Evolutionary conservation across 2,329 filamentous ascomycete genomes (phyloP).

Genomic region (Arthrobotrys sinensis): DNA sequence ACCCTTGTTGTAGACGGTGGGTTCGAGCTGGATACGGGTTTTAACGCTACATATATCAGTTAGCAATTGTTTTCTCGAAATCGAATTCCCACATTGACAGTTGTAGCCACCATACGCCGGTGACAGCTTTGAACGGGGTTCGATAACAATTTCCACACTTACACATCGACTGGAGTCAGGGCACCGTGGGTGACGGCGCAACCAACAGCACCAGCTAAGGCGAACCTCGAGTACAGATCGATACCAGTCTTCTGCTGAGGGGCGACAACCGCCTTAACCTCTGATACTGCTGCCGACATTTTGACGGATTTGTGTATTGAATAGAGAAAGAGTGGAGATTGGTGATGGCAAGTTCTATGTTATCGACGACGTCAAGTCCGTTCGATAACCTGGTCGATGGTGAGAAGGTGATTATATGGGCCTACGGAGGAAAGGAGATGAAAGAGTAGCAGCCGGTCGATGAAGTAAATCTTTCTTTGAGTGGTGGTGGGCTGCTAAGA

Average conservation of each 20-base stretch:
- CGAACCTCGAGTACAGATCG: conserved; percentile 92
- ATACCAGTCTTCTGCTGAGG: conserved; percentile 73
- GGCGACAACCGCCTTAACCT: conserved; percentile 47
- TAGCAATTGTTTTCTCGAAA: conserved; percentile 27
- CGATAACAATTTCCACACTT: conserved; percentile 71
- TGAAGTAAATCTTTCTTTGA: conserved; percentile 53
- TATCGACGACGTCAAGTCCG: conserved; percentile 58
- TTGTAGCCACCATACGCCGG: conserved; percentile 66
- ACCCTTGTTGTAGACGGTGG: conserved; percentile 88
- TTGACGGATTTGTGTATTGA: conserved; percentile 21
- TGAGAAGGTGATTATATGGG: conserved; percentile 24
- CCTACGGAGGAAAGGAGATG: conserved; percentile 56
- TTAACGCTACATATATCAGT: conserved; percentile 79
- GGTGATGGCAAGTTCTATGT: conserved; percentile 2
- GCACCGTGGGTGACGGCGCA: conserved; percentile 97
- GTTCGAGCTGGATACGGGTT: conserved; percentile 95
- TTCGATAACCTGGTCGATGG: conserved; percentile 35
- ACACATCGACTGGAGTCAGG: conserved; percentile 99
- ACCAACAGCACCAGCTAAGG: conserved; percentile 97
- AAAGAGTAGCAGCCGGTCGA: conserved; percentile 40
- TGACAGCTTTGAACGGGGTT: conserved; percentile 60
- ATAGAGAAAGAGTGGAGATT: conserved; percentile 55
- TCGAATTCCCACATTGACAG: conserved; percentile 42
- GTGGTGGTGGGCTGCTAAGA: conserved; percentile 43
- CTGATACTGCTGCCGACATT: conserved; percentile 47